Evolutionary conservation across 2,329 filamentous ascomycete genomes (phyloP), one percentile per base, ranked within the genome.

Genomic region (Botryotinia calthae): DNA sequence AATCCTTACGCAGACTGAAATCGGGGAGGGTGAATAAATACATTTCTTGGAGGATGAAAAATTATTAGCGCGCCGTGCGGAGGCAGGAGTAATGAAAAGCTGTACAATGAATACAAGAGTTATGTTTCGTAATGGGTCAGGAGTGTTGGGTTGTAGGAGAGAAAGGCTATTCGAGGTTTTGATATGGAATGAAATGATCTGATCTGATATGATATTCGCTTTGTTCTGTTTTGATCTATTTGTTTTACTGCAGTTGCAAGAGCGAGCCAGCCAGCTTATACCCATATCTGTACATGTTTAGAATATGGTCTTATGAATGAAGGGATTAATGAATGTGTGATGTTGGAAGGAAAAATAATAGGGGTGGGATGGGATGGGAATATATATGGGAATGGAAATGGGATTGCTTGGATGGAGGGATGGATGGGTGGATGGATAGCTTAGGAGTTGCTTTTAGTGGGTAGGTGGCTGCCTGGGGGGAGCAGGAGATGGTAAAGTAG

Each of bases 1-100:
- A 71, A 73, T 48, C 72, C 72, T 31, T 73, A 70, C 42, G 48
- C 25, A 25, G n/a, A 34, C 2, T 28, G 34, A n/a, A 66, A 28
- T 20, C 2, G 7, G 42, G 31, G 12, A 18, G 42, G 34, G 31
- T 6, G 42, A 42, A n/a, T 51, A 31, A 48, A 31, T 10, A 40
- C 28, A 28, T 14, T 54, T 54, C 5, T 4, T 3, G 28, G 4
- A n/a, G 7, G 6, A 40, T n/a, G 40, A 16, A 0, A 16, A 42
- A 14, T 37, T 37, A 22, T 10, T 7, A 22, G 28, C 10, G 12
- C 14, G 16, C 16, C 18, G 6, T 25, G 6, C 25, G 16, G 10
- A 28, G 37, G 20, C 25, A 4, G 34, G 12, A 28, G 16, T 34
- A 2, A 42, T 28, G 16, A 9, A n/a, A 66, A 51, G n/a, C 10